Evolutionary conservation across 345 rosid genomes (phyloP), one percentile per base, ranked within the genome.

Genomic region (Dipteronia sinensis): DNA sequence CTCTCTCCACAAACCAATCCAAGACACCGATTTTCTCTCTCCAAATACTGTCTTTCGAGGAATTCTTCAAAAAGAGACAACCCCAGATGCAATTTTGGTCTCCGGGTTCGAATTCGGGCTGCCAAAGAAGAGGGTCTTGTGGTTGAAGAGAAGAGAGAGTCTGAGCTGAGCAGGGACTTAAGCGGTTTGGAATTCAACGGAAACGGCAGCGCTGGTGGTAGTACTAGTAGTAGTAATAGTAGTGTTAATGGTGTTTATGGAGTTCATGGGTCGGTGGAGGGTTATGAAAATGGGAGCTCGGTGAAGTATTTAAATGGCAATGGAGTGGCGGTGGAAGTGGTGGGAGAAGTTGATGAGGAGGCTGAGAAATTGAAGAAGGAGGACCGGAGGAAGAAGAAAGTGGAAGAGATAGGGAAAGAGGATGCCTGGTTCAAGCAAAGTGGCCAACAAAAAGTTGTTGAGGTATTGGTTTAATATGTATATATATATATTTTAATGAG

Each of bases 381-480:
- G 82, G 94, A 84, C 74, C 87, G 78, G 63, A 89, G 98, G 92
- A 86, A 89, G 87, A 94, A 84, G 90, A 89, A 97, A 77, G 88
- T 96, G 13, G 99, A 96, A 81, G 97, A 94, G 77, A 92, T 96
- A 34, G 99, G 99, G 76, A 90, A 91, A 83, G 99, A 96, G 69
- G 97, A 92, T 17, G 97, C 97, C 40, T 96, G 99, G 99, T 96
- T 96, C 85, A 94, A 90, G 83, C 78, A 75, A 22, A 85, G 40
- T 12, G 80, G 82, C 20, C 85, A 80, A 42, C 82, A 49, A 16
- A 74, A 82, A 42, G 82, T 83, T 77, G 84, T 81, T 47, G 91
- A 93, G 97, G 98, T 94, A 80, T 9, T 20, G 27, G 63, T 58
- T 19, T 59, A n/a, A 16, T 0, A 31, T 29, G 3, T 29, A 29